Conservation (phyloP, 257 asterid genomes). For the Nicotiana tabacum region DNA sequence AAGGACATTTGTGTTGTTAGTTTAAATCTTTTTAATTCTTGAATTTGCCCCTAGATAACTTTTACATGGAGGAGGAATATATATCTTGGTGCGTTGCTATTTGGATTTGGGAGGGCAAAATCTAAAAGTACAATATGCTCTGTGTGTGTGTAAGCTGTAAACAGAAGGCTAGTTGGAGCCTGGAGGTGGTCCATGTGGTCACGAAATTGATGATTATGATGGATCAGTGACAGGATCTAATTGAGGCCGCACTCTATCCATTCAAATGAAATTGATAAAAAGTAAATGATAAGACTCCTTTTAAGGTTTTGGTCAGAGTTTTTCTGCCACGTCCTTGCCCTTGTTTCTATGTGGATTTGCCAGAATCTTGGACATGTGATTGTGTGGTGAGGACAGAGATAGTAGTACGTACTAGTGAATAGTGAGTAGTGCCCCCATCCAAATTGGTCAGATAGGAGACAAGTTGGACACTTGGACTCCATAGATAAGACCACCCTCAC, state of each 20-base stretch:
- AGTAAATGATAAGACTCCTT: background rate
- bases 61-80: background rate
- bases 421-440: background rate
- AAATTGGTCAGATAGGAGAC: background rate
- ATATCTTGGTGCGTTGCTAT: background rate
- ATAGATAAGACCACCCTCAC: background rate
- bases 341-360: slow-evolving; percentile 13
- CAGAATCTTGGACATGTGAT: slow-evolving; percentile 19
- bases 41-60: background rate
- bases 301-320: slow-evolving; percentile 16
- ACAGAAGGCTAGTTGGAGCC: background rate
- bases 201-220: background rate
- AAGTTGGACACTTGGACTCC: background rate
- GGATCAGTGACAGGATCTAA: background rate
- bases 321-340: background rate
- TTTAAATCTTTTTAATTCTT: background rate
- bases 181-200: background rate
- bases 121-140: background rate
- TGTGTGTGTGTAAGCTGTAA: background rate
- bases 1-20: background rate
- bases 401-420: too few species aligned
- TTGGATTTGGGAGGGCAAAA: background rate
- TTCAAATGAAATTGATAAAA: background rate
- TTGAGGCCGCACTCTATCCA: background rate
- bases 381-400: background rate